Base-by-base conservation (phyloP, 2,329 filamentous ascomycete genomes). In the Fusarium haematococcum region DNA sequence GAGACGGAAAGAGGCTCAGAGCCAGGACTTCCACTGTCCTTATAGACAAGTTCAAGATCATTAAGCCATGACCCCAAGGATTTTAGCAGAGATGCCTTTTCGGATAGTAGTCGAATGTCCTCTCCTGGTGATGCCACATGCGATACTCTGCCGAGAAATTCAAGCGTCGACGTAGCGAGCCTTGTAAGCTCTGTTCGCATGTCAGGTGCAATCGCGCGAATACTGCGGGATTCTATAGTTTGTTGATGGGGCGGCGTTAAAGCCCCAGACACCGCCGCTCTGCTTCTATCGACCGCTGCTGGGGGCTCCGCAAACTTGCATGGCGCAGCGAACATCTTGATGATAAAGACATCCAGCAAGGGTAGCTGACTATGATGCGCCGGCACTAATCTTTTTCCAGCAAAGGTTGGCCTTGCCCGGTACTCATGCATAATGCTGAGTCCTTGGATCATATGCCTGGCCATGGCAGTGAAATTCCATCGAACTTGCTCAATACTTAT, bases 401-500 rank as follows among this genome's bases (percentile, higher is more conserved):
- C 65, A 60, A 86, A 60, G 63, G 45, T 33, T 69, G 85, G 84
- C 63, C 84, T 81, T 69, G 81, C 81, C 16, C 80, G 80, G 60
- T 83, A 80, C 73, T 86, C 81, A 69, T 79, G 81, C 81, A 86
- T 84, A 73, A 86, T 86, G n/a, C 76, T 78, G 52, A 87, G 80
- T 65, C 85, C 85, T 63, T 71, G 82, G 73, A 85, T 79, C 25
- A 86, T 82, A 64, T 86, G 85, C 52, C 84, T 82, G 45, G 79
- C 81, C 84, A 86, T 85, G 41, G 83, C 80, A 68, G 78, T 67
- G 41, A 82, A 85, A 63, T 86, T 84, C 6, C 78, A 76, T 33
- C 79, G 79, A 62, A 84, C 81, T 78, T 86, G 84, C 73, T 86
- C 85, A 65, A 86, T 86, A 73, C 85, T 86, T 73, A 86, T 86